Evolutionary conservation across 2,329 filamentous ascomycete genomes (phyloP).

Genomic region (Phyllosticta citriasiana): DNA sequence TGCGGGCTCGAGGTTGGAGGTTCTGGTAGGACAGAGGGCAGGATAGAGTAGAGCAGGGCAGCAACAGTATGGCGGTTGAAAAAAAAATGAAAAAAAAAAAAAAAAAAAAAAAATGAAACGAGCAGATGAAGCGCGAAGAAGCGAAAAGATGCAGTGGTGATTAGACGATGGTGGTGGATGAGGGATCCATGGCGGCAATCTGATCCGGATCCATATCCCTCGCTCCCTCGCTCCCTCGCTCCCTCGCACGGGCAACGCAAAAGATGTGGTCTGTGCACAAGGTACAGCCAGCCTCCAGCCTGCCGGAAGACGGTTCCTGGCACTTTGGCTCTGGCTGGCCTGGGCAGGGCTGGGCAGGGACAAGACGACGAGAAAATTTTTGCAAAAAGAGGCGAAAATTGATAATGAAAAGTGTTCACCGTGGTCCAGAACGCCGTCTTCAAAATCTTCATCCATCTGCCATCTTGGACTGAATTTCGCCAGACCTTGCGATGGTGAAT

Average conservation of each 20-base stretch:
- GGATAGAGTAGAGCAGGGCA: no score
- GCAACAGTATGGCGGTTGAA: background rate
- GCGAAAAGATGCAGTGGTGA: background rate
- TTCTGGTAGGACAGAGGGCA: background rate
- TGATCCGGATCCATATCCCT: no score
- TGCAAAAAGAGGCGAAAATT: no score
- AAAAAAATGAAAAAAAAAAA: background rate
- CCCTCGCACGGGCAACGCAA: background rate
- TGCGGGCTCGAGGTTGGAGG: no score
- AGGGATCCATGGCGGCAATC: background rate
- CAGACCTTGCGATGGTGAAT: no score
- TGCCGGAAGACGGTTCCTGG: background rate
- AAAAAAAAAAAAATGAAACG: background rate
- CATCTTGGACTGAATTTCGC: no score
- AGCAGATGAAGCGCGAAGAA: background rate
- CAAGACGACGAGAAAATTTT: background rate
- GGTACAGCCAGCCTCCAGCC: background rate
- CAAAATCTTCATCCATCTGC: no score
- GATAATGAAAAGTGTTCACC: no score
- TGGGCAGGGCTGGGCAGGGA: background rate
- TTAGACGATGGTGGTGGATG: background rate
- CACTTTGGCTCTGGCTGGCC: no score
- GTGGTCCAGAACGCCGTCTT: no score
- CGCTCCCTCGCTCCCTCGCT: no score
- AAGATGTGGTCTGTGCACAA: background rate